Evolutionary conservation across 2,329 filamentous ascomycete genomes (phyloP), one percentile per base, ranked within the genome.

Genomic region (Fusarium sp.): DNA sequence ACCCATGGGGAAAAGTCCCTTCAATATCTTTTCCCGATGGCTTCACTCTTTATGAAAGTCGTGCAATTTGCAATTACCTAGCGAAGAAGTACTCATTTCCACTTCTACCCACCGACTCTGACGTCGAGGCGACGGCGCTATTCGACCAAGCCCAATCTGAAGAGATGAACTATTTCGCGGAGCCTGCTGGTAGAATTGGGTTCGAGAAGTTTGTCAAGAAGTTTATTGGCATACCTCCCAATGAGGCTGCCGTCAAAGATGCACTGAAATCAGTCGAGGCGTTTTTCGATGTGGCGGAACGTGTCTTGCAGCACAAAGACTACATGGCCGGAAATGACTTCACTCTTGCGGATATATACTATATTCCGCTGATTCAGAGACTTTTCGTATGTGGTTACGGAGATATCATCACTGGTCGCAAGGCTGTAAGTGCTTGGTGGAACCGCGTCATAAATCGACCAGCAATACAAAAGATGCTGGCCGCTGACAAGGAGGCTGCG

Each of bases 201-300:
- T 57, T 52, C 4, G 54, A 57, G 6, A 57, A 15, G 1, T 57
- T 52, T 14, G 54, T 26, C 7, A 57, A 57, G 10, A 42, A 34
- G 1, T 53, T 57, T 1, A 40, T 52, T 0, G 54, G 46, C 1
- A 3, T 57, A 8, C 54, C 46, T 6, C 17, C 45, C 2, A 26
- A 52, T 3, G 54, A 57, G 1, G 28, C 39, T 0, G 26, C 36
- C 10, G 46, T 52, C 0, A 3, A n/a, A 2, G n/a, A 52, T n/a
- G 21, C 45, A 0, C 3, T 52, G 1, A 42, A 53, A 1, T 22
- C 54, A 3, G 21, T 52, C 8, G 36, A 52, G 10, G 28, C 17
- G 1, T 57, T 40, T 7, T 52, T 57, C 2, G 36, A 57, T 8
- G 21, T 53, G 0, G 36, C 36, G 8, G 54, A 52, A 3, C n/a